phyloP scores from a whole-genome alignment of 1,284 basidiomycete species.

The Heliocybe sulcata region DNA sequence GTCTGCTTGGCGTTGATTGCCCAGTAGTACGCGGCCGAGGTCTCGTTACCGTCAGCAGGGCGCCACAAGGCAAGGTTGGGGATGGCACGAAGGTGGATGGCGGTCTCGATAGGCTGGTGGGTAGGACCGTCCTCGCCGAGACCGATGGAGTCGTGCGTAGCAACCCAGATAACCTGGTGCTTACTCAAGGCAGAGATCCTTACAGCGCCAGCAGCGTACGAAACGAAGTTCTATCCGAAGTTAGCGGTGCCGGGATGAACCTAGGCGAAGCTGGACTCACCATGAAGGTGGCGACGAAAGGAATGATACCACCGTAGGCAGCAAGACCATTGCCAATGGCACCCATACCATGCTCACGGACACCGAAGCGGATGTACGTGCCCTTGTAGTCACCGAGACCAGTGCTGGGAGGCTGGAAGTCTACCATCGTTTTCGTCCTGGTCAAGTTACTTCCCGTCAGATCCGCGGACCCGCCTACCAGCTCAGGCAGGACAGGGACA shows the following conservation, averaged over 20 bases:
- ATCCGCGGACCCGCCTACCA: slow-evolving; percentile 88
- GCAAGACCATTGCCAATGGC: slow-evolving; percentile 88
- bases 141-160: slow-evolving; percentile 87
- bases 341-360: slow-evolving; percentile 96
- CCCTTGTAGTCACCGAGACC: slow-evolving; percentile 82
- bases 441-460: slow-evolving; percentile 91
- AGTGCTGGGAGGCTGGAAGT: slow-evolving; percentile 90
- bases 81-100: slow-evolving; percentile 79
- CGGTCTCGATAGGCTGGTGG: slow-evolving; percentile 92
- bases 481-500: slow-evolving; percentile 72
- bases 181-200: slow-evolving; percentile 85
- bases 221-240: slow-evolving; percentile 78
- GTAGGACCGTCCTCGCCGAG: slow-evolving; percentile 95
- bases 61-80: slow-evolving; percentile 92
- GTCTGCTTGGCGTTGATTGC: slow-evolving; percentile 70
- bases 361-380: slow-evolving; percentile 93
- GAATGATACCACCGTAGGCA: slow-evolving; percentile 83
- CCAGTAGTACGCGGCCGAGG: slow-evolving; percentile 82
- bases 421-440: slow-evolving; percentile 73
- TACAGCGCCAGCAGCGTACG: slow-evolving; percentile 89
- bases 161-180: slow-evolving; percentile 90
- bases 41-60: slow-evolving; percentile 93
- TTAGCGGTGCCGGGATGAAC: slow-evolving; percentile 7
- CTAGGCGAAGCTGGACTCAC: slow-evolving; percentile 27
- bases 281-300: slow-evolving; percentile 86